These are phyloP conservation scores for Trichoderma polysporum DNA, from an alignment of 2,329 filamentous ascomycete species.

Conservation along the genomic window DNA sequence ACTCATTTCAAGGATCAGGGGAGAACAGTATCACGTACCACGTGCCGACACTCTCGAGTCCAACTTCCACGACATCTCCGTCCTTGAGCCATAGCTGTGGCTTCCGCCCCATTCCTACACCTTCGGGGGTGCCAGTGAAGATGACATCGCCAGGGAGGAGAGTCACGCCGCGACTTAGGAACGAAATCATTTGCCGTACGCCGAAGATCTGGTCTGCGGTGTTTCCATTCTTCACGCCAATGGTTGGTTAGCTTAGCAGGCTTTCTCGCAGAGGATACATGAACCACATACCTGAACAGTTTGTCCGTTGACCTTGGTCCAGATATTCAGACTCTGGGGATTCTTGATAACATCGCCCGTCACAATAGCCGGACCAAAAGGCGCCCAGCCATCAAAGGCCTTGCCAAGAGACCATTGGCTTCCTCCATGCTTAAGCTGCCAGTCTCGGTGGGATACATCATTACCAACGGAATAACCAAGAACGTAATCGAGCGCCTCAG, in stretches of 20 bases:
- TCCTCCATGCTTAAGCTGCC: constrained; percentile 67
- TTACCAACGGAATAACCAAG: constrained; percentile 75
- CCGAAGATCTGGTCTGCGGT: constrained; percentile 65
- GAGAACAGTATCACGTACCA: constrained; percentile 36
- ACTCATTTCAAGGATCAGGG: not conserved
- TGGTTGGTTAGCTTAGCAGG: constrained; percentile 19
- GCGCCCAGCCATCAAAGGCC: constrained; percentile 74
- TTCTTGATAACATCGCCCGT: constrained; percentile 54
- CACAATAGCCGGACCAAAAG: constrained; percentile 71
- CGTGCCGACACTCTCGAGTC: constrained; percentile 63
- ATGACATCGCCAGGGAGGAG: constrained; percentile 64
- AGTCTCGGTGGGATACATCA: constrained; percentile 78
- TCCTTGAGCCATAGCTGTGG: constrained; percentile 68
- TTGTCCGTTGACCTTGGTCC: constrained; percentile 59
- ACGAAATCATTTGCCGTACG: constrained; percentile 57
- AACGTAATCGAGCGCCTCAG: constrained; percentile 67
- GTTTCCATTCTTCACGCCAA: constrained; percentile 43
- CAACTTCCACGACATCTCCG: constrained; percentile 68
- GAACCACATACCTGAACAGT: constrained; percentile 47
- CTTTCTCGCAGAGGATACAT: not conserved
- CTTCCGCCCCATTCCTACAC: constrained; percentile 68
- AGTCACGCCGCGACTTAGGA: constrained; percentile 62
- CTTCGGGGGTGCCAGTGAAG: constrained; percentile 67
- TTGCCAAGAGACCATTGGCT: constrained; percentile 73
- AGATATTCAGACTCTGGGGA: constrained; percentile 56